Conservation (phyloP, 495 filamentous ascomycete genomes). For the Tirmania nivea region DNA sequence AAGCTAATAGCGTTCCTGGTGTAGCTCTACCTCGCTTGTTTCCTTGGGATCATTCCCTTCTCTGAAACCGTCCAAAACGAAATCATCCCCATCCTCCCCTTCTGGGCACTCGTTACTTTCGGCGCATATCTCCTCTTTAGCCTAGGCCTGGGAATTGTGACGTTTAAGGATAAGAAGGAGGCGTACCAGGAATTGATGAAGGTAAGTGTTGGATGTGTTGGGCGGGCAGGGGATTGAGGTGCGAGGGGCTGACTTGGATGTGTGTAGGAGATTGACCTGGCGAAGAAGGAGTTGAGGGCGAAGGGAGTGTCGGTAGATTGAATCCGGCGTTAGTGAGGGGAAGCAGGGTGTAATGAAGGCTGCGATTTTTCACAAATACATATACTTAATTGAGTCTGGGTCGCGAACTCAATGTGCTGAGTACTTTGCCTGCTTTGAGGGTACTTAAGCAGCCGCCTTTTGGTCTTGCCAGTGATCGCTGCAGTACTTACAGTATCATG, state of each 20-base stretch:
- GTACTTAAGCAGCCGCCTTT: no score
- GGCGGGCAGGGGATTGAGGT: neutral
- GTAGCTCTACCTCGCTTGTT: conserved; percentile 73
- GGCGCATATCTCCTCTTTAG: conserved; percentile 84
- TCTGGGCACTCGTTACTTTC: conserved; percentile 80
- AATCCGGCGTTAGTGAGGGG: no score
- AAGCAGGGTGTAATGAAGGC: no score
- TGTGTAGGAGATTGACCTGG: conserved; percentile 39
- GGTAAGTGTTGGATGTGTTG: conserved; percentile 26
- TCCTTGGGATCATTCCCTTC: conserved; percentile 65
- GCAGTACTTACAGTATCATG: no score
- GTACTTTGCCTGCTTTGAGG: no score
- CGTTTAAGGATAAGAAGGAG: conserved; percentile 87
- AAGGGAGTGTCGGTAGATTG: conserved; percentile 57
- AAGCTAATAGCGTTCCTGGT: conserved; percentile 1
- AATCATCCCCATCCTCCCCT: conserved; percentile 58
- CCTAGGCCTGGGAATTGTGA: conserved; percentile 75
- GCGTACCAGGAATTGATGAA: conserved; percentile 48
- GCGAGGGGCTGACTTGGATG: neutral
- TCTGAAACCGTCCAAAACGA: conserved; percentile 49
- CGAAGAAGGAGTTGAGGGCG: conserved; percentile 39
- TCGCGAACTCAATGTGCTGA: no score
- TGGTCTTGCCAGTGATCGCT: no score
- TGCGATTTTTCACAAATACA: no score
- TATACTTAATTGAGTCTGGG: no score